Conservation (phyloP, 345 rosid species). For the Trapa bicornis region DNA sequence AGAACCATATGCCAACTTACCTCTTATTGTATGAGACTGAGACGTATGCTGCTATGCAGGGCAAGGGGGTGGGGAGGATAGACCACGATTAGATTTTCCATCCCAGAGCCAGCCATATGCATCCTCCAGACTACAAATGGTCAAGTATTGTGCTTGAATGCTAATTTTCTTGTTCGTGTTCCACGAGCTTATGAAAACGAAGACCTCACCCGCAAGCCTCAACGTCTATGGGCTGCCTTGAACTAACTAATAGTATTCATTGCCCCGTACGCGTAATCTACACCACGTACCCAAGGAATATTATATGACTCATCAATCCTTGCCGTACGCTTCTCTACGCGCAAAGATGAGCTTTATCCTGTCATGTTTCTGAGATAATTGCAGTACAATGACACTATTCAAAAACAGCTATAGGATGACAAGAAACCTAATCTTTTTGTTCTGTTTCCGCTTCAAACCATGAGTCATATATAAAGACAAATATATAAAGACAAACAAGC, state of each 20-base stretch:
- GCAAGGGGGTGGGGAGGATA: too few relatives aligned
- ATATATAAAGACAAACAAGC: constrained; percentile 15
- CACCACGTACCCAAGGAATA: not conserved
- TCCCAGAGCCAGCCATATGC: too few relatives aligned
- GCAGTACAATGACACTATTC: not conserved
- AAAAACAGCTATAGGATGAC: constrained; percentile 12
- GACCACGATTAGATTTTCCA: too few relatives aligned
- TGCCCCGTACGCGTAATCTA: not conserved
- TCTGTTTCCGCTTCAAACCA: not conserved
- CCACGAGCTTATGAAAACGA: too few relatives aligned
- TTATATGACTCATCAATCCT: not conserved
- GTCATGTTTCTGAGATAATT: not conserved
- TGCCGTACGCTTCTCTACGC: not conserved
- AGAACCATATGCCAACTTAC: too few relatives aligned
- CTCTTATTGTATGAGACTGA: too few relatives aligned
- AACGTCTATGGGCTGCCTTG: too few relatives aligned
- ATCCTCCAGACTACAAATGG: too few relatives aligned
- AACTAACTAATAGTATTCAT: not conserved
- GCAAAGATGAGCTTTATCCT: not conserved
- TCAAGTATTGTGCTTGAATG: too few relatives aligned
- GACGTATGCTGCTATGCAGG: too few relatives aligned
- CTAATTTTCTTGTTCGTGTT: too few relatives aligned
- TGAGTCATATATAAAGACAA: not conserved
- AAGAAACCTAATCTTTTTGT: constrained; percentile 2
- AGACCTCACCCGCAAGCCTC: too few relatives aligned